Conservation (phyloP, 768 basidiomycete genomes). For the Russula dissimulans region DNA sequence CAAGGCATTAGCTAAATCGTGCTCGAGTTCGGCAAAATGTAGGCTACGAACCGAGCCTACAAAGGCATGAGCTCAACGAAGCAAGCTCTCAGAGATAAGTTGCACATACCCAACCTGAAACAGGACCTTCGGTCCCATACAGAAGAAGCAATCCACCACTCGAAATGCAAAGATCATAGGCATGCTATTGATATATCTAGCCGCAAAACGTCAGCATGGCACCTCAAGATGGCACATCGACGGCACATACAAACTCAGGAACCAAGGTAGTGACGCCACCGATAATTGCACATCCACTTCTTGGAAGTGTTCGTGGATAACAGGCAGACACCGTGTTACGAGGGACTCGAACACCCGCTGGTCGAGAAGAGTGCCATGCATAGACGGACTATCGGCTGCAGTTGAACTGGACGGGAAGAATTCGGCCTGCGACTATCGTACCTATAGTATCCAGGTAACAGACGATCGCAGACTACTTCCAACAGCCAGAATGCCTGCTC, state of each 20-base stretch:
- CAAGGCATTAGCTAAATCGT: neutral
- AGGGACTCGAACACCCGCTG: conserved; percentile 96
- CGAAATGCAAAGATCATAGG: conserved; percentile 97
- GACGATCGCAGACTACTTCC: conserved; percentile 87
- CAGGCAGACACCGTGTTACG: conserved; percentile 79
- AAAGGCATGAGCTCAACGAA: conserved; percentile 6
- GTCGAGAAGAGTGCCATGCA: conserved; percentile 98
- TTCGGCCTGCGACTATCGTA: conserved; percentile 30
- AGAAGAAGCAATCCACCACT: conserved; percentile 95
- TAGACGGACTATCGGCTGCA: conserved; percentile 60
- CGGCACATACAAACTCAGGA: conserved; percentile 78
- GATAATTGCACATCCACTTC: conserved; percentile 91
- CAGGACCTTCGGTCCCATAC: conserved; percentile 97
- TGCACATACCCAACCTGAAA: conserved; percentile 90
- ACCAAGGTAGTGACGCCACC: conserved; percentile 96
- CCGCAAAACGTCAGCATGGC: neutral
- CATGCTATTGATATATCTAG: conserved; percentile 88
- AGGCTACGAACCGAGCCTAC: conserved; percentile 46
- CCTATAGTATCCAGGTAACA: conserved; percentile 97
- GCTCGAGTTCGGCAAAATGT: neutral
- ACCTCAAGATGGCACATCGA: conserved; percentile 19
- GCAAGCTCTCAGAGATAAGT: neutral
- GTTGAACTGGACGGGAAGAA: conserved; percentile 6
- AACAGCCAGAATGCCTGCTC: conserved; percentile 98
- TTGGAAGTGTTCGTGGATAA: conserved; percentile 89